A percentile compares a stretch with the other conserved stretches of the same genome.
phyloP scores from a whole-genome alignment of 768 basidiomycete species.

The Leccinum variicolor region DNA sequence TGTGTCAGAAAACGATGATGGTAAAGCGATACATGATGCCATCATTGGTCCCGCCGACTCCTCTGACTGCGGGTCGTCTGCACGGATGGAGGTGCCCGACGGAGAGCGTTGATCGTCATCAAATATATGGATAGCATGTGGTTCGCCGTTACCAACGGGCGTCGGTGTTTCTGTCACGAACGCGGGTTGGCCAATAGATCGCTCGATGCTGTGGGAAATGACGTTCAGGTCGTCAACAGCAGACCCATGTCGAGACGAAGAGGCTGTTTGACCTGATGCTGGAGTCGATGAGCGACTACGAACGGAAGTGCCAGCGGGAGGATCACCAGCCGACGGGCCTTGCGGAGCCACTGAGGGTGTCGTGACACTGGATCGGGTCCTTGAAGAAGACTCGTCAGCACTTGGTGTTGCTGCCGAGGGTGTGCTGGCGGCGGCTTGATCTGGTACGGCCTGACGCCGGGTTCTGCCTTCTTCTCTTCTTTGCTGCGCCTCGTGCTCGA shows the following conservation, averaged over 20 bases:
- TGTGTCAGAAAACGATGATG: conserved; percentile 26
- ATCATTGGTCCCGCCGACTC: conserved; percentile 10
- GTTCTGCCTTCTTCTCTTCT: conserved; percentile 70
- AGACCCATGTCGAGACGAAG: conserved; percentile 26
- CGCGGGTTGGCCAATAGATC: conserved; percentile 14
- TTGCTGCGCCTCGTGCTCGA: conserved; percentile 95
- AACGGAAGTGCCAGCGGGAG: conserved; percentile 6
- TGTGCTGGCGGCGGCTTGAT: conserved; percentile 33
- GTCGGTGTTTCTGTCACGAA: conserved; percentile 13
- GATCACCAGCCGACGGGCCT: conserved; percentile 10
- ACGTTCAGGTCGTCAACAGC: conserved; percentile 27
- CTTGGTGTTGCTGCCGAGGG: conserved; percentile 2
- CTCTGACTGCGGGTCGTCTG: conserved; percentile 8
- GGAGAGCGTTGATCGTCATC: conserved; percentile 11
- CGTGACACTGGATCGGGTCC: conserved; percentile 2
- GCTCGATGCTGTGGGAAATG: conserved; percentile 27
- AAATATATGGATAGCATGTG: conserved; percentile 5
- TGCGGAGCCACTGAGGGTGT: conserved; percentile 7
- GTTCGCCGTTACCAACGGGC: conserved; percentile 10
- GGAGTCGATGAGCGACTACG: conserved; percentile 30
- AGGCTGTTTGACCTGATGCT: conserved; percentile 34
- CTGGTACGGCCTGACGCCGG: conserved; percentile 44
- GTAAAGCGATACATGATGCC: conserved; percentile 21
- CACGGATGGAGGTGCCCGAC: not conserved
- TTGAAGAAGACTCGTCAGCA: conserved; percentile 4